These are phyloP conservation scores for Picea abies DNA, from an alignment of 83 land plant genomes.

Conservation along the genomic window DNA sequence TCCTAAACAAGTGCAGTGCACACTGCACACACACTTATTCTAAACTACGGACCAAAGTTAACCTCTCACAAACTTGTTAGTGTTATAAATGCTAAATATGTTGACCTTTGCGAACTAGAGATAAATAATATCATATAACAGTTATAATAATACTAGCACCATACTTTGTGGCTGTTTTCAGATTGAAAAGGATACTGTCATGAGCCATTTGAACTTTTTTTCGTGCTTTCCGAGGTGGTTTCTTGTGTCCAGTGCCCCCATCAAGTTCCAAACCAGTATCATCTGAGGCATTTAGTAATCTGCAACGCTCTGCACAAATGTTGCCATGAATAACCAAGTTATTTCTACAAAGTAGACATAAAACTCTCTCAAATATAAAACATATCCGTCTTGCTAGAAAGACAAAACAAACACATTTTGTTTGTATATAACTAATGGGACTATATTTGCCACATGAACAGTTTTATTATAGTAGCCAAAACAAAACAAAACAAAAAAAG, in stretches of 20 bases:
- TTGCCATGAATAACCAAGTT: neutral
- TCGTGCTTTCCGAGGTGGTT: conserved; percentile 62
- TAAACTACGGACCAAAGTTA: neutral
- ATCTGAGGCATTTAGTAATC: conserved; percentile 41
- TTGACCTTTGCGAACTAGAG: neutral
- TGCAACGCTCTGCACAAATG: conserved; percentile 58
- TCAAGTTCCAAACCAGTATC: conserved; percentile 43
- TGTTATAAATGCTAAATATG: neutral
- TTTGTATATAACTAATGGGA: neutral
- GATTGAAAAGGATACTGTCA: conserved; percentile 53
- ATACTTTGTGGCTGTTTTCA: neutral
- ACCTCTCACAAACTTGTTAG: neutral
- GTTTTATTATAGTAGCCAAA: neutral
- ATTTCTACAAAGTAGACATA: neutral
- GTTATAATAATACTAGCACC: neutral
- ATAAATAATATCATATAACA: neutral
- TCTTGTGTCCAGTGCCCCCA: conserved; percentile 55
- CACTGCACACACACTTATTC: neutral
- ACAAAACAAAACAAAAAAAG: neutral
- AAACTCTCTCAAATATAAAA: neutral
- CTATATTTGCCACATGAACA: neutral
- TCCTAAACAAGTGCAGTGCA: neutral
- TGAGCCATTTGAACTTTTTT: conserved; percentile 46
- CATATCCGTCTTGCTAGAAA: neutral
- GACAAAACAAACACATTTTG: neutral